Percentiles rank a stretch among this genome's conserved stretches.
phyloP scores from a whole-genome alignment of 306 rosid species.

The Cucurbita maxima region DNA sequence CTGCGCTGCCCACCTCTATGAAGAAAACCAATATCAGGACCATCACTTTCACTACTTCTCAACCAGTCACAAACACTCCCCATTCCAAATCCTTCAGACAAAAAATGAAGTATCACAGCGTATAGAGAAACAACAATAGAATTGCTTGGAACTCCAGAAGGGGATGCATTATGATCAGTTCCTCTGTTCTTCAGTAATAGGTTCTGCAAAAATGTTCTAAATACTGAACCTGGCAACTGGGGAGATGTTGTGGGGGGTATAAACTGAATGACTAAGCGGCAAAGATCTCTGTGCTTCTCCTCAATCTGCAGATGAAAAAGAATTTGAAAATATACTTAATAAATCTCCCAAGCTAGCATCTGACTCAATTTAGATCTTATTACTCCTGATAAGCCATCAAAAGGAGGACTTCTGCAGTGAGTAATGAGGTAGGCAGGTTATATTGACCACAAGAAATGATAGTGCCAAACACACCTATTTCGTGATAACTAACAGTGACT shows the following conservation, averaged over 20 bases:
- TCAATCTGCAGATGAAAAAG: slow-evolving; percentile 47
- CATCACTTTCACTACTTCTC: slow-evolving; percentile 43
- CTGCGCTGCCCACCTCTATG: slow-evolving; percentile 87
- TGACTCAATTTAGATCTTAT: neutral
- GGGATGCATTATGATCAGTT: slow-evolving; percentile 63
- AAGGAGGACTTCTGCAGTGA: neutral
- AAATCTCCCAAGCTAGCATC: neutral
- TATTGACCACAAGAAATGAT: neutral
- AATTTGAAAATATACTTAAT: neutral
- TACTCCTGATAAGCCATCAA: neutral
- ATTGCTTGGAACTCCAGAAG: slow-evolving; percentile 80
- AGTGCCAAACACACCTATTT: neutral
- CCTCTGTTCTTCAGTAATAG: slow-evolving; percentile 78
- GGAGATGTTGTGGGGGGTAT: slow-evolving; percentile 73
- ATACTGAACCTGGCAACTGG: slow-evolving; percentile 86
- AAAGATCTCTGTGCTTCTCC: slow-evolving; percentile 95
- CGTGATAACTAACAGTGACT: neutral
- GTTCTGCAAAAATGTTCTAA: slow-evolving; percentile 66
- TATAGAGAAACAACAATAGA: slow-evolving; percentile 79
- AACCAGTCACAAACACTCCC: slow-evolving; percentile 66
- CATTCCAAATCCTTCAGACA: slow-evolving; percentile 87
- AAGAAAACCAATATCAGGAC: slow-evolving; percentile 71
- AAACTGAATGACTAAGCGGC: slow-evolving; percentile 80
- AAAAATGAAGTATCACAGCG: slow-evolving; percentile 77
- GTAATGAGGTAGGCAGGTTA: neutral